Conservation (phyloP, 106 monocot species). For the Cymbidium sinense region DNA sequence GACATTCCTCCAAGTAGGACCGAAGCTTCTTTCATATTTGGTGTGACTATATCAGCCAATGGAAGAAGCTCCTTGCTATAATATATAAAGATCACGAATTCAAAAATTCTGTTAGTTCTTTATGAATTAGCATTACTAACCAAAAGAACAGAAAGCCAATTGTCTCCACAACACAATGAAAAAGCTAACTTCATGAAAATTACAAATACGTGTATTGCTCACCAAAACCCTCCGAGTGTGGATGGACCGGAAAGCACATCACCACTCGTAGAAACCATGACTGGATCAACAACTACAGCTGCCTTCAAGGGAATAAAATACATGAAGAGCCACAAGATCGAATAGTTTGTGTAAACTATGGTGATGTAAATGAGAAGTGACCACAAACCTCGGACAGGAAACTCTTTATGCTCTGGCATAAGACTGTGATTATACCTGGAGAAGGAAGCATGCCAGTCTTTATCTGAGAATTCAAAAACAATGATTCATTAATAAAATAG, state of each 20-base stretch:
- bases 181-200: background rate
- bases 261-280: conserved; percentile 96
- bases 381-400: conserved; percentile 64
- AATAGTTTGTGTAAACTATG: background rate
- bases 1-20: conserved; percentile 63
- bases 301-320: conserved; percentile 34
- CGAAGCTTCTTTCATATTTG: conserved; percentile 98
- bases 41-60: conserved; percentile 97
- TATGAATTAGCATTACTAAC: background rate
- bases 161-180: too few relatives aligned
- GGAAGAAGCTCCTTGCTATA: conserved; percentile 73
- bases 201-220: background rate
- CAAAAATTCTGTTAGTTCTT: background rate
- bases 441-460: conserved; percentile 99
- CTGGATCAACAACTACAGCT: conserved; percentile 99
- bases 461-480: conserved; percentile 46
- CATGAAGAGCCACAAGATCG: background rate
- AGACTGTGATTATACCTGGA: conserved; percentile 49
- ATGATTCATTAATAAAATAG: background rate
- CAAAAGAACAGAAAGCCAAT: too few relatives aligned
- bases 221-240: conserved; percentile 60
- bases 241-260: conserved; percentile 74
- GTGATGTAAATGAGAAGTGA: background rate
- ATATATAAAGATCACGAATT: background rate
- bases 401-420: conserved; percentile 71